A percentile compares a stretch with the other conserved stretches of the same genome.
These are phyloP conservation scores for Pythium aquatile DNA, from an alignment of 352 stramenopile species.

Conservation along the genomic window DNA sequence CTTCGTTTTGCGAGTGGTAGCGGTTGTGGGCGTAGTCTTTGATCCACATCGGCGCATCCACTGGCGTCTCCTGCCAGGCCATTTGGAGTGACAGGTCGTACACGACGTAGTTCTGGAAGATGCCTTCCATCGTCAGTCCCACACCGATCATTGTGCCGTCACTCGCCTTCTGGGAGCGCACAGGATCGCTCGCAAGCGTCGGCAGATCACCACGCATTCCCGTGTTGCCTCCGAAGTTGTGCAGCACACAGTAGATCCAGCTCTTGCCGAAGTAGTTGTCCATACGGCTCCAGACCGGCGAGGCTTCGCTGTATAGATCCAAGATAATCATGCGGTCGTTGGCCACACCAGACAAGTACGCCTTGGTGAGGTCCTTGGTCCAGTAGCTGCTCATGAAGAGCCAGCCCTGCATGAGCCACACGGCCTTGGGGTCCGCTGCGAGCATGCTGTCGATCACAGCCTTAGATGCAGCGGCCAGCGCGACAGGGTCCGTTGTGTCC, in stretches of 20 bases:
- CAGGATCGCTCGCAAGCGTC: slow-evolving; percentile 51
- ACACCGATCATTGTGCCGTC: slow-evolving; percentile 73
- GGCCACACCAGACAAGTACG: slow-evolving; percentile 37
- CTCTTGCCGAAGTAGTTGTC: slow-evolving; percentile 81
- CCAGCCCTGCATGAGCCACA: slow-evolving; percentile 87
- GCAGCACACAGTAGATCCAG: slow-evolving; percentile 85
- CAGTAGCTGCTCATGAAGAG: slow-evolving; percentile 76
- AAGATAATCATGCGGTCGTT: slow-evolving; percentile 68
- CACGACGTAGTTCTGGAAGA: slow-evolving; percentile 86
- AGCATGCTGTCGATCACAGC: slow-evolving; percentile 78
- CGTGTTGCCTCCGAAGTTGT: slow-evolving; percentile 83
- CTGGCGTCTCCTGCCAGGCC: slow-evolving; percentile 48
- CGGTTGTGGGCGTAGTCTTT: slow-evolving; percentile 49
- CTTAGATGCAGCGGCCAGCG: slow-evolving; percentile 51
- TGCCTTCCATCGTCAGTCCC: slow-evolving; percentile 82
- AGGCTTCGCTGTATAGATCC: slow-evolving; percentile 78
- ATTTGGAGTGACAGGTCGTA: slow-evolving; percentile 79
- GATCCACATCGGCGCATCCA: slow-evolving; percentile 53
- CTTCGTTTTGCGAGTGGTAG: slow-evolving; percentile 55
- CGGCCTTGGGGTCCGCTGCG: slow-evolving; percentile 58
- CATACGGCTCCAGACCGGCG: slow-evolving; percentile 67
- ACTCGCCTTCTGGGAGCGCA: slow-evolving; percentile 41
- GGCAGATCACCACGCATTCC: slow-evolving; percentile 72
- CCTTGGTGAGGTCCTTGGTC: slow-evolving; percentile 55
- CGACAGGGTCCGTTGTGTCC: slow-evolving; percentile 46